Percentiles rank a stretch among this genome's conserved stretches.
These are phyloP conservation scores for Jamesozyma lodderae DNA, from an alignment of 805 yeast genomes.

Conservation along the genomic window DNA sequence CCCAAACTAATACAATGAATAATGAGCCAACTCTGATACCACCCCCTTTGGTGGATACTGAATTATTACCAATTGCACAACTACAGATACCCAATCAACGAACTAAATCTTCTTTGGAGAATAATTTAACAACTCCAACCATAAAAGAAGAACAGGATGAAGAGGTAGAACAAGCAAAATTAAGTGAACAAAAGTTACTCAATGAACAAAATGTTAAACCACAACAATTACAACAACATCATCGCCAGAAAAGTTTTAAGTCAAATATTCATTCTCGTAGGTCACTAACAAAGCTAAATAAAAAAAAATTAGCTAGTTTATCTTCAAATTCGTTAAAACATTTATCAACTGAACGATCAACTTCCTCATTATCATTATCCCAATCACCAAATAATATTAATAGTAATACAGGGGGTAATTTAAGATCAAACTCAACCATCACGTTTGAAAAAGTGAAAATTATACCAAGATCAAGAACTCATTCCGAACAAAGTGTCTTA, in stretches of 20 bases:
- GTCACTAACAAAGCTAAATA: too few species aligned
- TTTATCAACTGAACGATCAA: neutral
- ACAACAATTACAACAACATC: too few species aligned
- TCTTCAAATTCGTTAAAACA: neutral
- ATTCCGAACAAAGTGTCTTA: conserved; percentile 35
- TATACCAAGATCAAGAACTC: conserved; percentile 37
- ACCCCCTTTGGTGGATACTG: too few species aligned
- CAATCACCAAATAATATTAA: too few species aligned
- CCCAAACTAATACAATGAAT: too few species aligned
- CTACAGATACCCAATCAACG: too few species aligned
- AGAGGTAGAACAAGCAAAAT: neutral
- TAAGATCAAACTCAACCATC: neutral
- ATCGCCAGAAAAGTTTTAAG: too few species aligned
- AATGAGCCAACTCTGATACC: too few species aligned
- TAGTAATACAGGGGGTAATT: too few species aligned
- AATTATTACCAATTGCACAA: too few species aligned
- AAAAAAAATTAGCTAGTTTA: too few species aligned
- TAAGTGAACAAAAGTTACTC: neutral
- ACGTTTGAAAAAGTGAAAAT: conserved; percentile 53
- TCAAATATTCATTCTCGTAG: too few species aligned
- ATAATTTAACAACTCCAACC: conserved; percentile 7
- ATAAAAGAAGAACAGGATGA: conserved; percentile 15
- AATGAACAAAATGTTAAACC: neutral
- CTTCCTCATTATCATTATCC: neutral
- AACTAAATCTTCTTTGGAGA: neutral